A percentile compares a stretch with the other conserved stretches of the same genome.
These are phyloP conservation scores for Debaryomycetaceae sp. DNA, from an alignment of 1,139 yeast species.

Conservation along the genomic window DNA sequence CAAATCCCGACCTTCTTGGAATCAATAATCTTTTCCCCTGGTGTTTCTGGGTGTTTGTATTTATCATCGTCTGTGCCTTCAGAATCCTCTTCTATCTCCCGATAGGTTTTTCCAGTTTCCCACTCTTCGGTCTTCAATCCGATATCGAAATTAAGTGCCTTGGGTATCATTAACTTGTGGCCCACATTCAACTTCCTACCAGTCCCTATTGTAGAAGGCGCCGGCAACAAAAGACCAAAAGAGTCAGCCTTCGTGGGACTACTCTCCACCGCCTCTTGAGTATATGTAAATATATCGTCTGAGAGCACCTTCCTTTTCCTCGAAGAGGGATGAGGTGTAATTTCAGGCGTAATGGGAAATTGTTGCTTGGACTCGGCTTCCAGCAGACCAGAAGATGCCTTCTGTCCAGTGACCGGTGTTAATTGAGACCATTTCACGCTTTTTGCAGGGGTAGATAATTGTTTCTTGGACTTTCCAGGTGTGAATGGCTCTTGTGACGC, in stretches of 20 bases:
- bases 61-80: slow-evolving; percentile 3
- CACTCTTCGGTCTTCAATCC: slow-evolving; percentile 11
- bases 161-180: slow-evolving; percentile 3
- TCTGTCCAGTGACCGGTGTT: neutral
- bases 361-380: neutral
- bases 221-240: slow-evolving; percentile 34
- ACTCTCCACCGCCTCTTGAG: neutral
- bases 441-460: slow-evolving; percentile 3
- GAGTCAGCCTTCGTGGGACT: neutral
- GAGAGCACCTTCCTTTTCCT: slow-evolving; percentile 4
- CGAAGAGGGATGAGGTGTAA: slow-evolving; percentile 8
- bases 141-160: slow-evolving; percentile 9
- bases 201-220: slow-evolving; percentile 41
- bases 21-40: slow-evolving; percentile 31
- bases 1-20: slow-evolving; percentile 33
- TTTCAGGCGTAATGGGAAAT: slow-evolving; percentile 7
- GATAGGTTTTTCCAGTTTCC: slow-evolving; percentile 9
- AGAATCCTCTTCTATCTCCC: slow-evolving; percentile 14
- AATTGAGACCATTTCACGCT: neutral
- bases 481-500: slow-evolving; percentile 2
- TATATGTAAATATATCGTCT: slow-evolving; percentile 4
- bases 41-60: slow-evolving; percentile 20
- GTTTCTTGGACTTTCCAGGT: slow-evolving; percentile 5
- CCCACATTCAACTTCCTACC: slow-evolving; percentile 22
- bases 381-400: neutral